Conservation (phyloP, 2,329 filamentous ascomycete species). For the Parastagonospora nodorum region DNA sequence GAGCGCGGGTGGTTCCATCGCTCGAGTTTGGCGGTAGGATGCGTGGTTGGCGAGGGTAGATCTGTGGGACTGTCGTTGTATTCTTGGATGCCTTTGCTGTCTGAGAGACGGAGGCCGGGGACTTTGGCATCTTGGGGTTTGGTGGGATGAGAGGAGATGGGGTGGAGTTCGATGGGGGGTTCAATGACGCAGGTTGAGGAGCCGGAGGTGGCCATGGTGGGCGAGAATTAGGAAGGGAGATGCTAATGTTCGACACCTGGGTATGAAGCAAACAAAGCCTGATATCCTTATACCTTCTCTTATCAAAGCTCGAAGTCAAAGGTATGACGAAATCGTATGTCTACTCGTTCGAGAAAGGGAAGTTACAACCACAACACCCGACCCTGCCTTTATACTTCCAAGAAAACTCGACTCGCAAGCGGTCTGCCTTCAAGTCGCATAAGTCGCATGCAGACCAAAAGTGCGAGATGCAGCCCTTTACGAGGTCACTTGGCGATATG, state of each 20-base stretch:
- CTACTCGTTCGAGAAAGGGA: too few relatives aligned
- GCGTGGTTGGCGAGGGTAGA: slow-evolving; percentile 54
- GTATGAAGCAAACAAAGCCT: background rate
- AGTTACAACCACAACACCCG: background rate
- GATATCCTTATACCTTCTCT: background rate
- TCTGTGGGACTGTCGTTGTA: slow-evolving; percentile 40
- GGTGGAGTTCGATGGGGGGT: slow-evolving; percentile 36
- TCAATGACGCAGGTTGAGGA: slow-evolving; percentile 44
- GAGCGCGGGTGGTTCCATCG: slow-evolving; percentile 67
- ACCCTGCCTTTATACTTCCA: background rate
- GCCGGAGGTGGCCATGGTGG: slow-evolving; percentile 28
- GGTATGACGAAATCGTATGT: background rate
- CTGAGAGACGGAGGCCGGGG: slow-evolving; percentile 18
- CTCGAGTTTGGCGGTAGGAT: slow-evolving; percentile 52
- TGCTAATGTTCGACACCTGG: background rate
- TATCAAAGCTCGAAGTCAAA: background rate
- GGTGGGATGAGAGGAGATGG: slow-evolving; percentile 29
- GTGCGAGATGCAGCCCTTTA: background rate
- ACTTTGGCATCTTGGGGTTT: slow-evolving; percentile 27
- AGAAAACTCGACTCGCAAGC: background rate
- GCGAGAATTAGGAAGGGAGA: background rate
- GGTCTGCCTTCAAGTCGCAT: background rate
- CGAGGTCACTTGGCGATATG: background rate
- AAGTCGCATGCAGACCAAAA: background rate
- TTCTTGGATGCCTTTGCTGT: slow-evolving; percentile 13